Conservation (phyloP, 805 yeast species). For the Nakazawaea ishiwadae region DNA sequence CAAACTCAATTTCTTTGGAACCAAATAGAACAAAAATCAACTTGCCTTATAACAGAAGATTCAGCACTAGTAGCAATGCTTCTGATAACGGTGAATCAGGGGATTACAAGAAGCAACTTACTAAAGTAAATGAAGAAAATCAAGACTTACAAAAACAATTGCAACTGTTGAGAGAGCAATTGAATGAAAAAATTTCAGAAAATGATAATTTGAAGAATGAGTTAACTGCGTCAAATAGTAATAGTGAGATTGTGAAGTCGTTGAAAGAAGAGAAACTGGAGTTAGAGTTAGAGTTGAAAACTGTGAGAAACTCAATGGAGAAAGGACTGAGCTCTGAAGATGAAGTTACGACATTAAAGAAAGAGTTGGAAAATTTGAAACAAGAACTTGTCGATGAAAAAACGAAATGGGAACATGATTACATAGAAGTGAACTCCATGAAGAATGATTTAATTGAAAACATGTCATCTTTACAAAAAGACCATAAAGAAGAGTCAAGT, state of each 20-base stretch:
- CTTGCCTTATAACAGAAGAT: conserved; percentile 7
- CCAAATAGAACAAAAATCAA: background rate
- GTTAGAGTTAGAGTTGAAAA: too few relatives aligned
- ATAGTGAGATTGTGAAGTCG: too few relatives aligned
- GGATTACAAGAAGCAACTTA: conserved; percentile 17
- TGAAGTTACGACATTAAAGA: conserved; percentile 9
- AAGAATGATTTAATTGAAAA: conserved; percentile 65
- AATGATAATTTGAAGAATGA: conserved; percentile 14
- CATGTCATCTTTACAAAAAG: conserved; percentile 60
- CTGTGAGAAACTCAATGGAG: too few relatives aligned
- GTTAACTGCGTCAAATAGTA: too few relatives aligned
- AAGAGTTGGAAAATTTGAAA: conserved; percentile 7
- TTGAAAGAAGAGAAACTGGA: too few relatives aligned
- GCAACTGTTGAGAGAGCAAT: too few relatives aligned
- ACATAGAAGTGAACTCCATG: conserved; percentile 30
- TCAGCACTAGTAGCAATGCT: conserved; percentile 1
- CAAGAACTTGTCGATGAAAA: conserved; percentile 16
- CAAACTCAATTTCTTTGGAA: conserved; percentile 13
- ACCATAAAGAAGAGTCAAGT: conserved; percentile 49
- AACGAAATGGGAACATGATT: conserved; percentile 14
- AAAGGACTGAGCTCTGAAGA: background rate
- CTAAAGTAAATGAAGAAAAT: conserved; percentile 17
- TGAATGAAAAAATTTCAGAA: conserved; percentile 13
- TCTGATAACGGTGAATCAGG: conserved; percentile 6
- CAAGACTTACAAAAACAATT: conserved; percentile 12